phyloP scores from a whole-genome alignment of 2,329 filamentous ascomycete genomes.

The Oidium heveae region DNA sequence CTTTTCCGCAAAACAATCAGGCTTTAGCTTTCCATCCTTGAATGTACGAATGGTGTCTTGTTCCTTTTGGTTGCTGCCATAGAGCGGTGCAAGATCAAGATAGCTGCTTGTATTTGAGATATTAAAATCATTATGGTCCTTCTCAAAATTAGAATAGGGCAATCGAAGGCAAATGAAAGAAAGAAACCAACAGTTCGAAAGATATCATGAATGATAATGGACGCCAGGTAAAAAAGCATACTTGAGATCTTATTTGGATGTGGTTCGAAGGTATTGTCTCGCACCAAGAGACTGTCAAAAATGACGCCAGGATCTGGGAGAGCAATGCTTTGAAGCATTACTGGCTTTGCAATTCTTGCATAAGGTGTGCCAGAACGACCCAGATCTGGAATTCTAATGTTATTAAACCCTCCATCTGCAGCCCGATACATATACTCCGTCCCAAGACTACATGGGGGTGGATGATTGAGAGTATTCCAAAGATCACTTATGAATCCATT shows the following conservation, averaged over 20 bases:
- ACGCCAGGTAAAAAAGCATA: slow-evolving; percentile 50
- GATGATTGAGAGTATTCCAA: slow-evolving; percentile 49
- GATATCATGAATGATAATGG: slow-evolving; percentile 39
- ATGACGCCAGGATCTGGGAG: slow-evolving; percentile 36
- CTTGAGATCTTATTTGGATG: slow-evolving; percentile 51
- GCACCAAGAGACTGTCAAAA: slow-evolving; percentile 35
- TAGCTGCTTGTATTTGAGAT: slow-evolving; percentile 48
- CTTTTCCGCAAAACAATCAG: no score
- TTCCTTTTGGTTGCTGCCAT: no score
- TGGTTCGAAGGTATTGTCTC: slow-evolving; percentile 24
- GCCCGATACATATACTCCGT: slow-evolving; percentile 38
- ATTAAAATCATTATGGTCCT: slow-evolving; percentile 31
- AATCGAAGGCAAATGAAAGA: neutral
- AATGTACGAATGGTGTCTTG: no score
- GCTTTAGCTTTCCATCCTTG: no score
- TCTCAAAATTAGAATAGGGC: neutral
- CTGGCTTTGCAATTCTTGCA: slow-evolving; percentile 35
- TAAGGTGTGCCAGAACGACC: slow-evolving; percentile 44
- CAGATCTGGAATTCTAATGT: slow-evolving; percentile 36
- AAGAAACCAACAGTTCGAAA: slow-evolving; percentile 27
- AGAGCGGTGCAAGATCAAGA: slow-evolving; percentile 46
- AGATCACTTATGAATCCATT: slow-evolving; percentile 41
- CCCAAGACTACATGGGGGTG: slow-evolving; percentile 38
- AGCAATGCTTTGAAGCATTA: slow-evolving; percentile 33
- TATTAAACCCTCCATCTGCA: slow-evolving; percentile 46